A percentile compares a stretch with the other conserved stretches of the same genome.
Conservation (phyloP, 108 stramenopile species). For the Schizochytrium sp. region DNA sequence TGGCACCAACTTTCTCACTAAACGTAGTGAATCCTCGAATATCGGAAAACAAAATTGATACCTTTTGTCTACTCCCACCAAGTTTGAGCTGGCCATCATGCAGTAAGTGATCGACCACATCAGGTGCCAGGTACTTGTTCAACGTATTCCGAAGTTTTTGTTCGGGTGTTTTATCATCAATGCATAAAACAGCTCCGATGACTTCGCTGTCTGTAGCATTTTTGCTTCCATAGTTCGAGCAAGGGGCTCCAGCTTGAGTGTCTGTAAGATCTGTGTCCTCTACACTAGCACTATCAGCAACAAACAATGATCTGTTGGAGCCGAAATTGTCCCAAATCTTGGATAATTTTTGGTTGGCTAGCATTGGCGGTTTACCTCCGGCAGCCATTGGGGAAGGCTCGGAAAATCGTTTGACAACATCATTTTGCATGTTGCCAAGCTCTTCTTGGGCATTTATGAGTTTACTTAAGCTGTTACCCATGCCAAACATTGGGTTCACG, state of each 20-base stretch:
- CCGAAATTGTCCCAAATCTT: not conserved
- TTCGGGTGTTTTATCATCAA: constrained; percentile 53
- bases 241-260: not conserved
- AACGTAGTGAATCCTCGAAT: constrained; percentile 52
- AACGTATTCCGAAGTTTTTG: constrained; percentile 19
- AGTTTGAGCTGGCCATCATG: constrained; percentile 44
- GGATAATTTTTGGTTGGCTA: not conserved
- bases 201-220: not conserved
- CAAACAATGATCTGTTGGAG: not conserved
- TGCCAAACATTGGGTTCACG: constrained; percentile 26
- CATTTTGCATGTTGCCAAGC: not conserved
- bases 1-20: constrained; percentile 46
- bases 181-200: not conserved
- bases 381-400: not conserved
- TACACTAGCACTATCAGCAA: not conserved
- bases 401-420: not conserved
- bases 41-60: constrained; percentile 33
- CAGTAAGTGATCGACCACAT: constrained; percentile 16
- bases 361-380: not conserved
- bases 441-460: not conserved
- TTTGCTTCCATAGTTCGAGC: not conserved
- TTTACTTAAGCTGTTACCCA: not conserved
- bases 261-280: constrained; percentile 28
- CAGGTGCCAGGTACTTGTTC: constrained; percentile 49
- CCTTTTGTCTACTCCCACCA: constrained; percentile 20